These are phyloP conservation scores for Pyrus bretschneideri DNA, from an alignment of 306 rosid genomes.

Conservation along the genomic window DNA sequence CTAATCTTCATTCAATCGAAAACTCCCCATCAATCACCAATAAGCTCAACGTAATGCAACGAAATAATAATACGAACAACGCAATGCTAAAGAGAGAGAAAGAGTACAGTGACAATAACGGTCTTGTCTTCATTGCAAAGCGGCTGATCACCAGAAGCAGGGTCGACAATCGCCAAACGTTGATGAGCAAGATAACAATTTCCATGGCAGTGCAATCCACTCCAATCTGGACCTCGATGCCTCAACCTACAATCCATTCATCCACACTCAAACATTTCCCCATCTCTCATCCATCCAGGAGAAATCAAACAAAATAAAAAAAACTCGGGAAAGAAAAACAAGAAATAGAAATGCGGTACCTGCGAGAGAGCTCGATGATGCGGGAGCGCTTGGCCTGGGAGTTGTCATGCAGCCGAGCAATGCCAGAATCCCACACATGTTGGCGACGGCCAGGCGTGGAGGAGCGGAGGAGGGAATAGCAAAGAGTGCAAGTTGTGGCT, in stretches of 20 bases:
- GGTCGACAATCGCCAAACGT: constrained; percentile 83
- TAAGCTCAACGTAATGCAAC: not conserved
- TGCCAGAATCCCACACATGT: constrained; percentile 98
- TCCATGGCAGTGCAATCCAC: constrained; percentile 81
- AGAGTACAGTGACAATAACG: constrained; percentile 61
- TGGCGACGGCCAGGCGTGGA: not conserved
- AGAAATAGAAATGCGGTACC: constrained; percentile 29
- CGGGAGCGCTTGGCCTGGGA: constrained; percentile 86
- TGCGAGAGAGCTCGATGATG: constrained; percentile 78
- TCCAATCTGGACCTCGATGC: constrained; percentile 99
- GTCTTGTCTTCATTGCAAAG: constrained; percentile 85
- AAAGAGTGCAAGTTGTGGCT: constrained; percentile 9
- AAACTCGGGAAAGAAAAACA: not conserved
- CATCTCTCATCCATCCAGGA: not conserved
- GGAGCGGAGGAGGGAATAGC: not conserved
- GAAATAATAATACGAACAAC: not conserved
- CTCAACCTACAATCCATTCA: constrained; percentile 38
- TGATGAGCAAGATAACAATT: constrained; percentile 89
- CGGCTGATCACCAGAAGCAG: constrained; percentile 96
- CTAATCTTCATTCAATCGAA: not conserved
- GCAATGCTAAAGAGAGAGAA: not conserved
- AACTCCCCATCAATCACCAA: not conserved
- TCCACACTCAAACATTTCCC: not conserved
- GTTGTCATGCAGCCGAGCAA: constrained; percentile 73
- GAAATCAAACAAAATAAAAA: too few species aligned